Base-by-base conservation (phyloP, 2,329 filamentous ascomycete genomes). In the Rhynchosporium agropyri region DNA sequence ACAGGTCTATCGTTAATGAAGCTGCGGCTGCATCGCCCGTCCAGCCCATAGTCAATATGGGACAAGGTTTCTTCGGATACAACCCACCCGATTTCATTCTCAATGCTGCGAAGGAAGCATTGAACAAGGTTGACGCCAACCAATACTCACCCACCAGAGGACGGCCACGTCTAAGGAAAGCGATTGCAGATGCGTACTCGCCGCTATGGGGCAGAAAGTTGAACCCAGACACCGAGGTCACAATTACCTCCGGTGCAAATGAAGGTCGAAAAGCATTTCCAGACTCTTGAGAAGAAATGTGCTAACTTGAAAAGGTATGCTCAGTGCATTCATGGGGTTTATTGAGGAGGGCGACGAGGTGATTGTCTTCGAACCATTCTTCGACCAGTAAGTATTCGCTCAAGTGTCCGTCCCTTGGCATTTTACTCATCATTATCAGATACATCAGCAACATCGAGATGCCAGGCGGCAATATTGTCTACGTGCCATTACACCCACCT, bases 401-500 rank as follows among this genome's bases (percentile, higher is more conserved):
- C 59, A 38, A 26, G 26, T 57, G 42, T 55, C 45, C 13, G 26
- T 38, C 42, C 28, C 29, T 26, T 28, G 31, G 20, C 2, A 45
- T 13, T 33, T 40, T 42, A 29, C 66, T 70, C 42, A 71, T 8
- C 20, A 43, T 33, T 42, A 56, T 13, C 58, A 87, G 84, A 71
- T 96, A 98, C 76, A 96, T 99, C 69, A 92, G 89, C 81, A 99
- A 99, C 78, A 98, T 99, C 68, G 91, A 97, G 77, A 98, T 99
- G 93, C 88, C 95, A 0, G 95, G 95, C 58, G 95, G 95, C 69
- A 96, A 89, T 75, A 91, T 98, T 67, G 89, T 94, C 70, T 98
- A 97, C 74, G 94, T 98, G 29, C 93, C 95, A n/a, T 82, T 99
- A 75, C 90, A 95, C 66, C 94, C 95, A 33, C 95, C 95, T 9